Conservation (phyloP, 371 early-diverging fungal genomes). For the Nosema muscidifuracis region DNA sequence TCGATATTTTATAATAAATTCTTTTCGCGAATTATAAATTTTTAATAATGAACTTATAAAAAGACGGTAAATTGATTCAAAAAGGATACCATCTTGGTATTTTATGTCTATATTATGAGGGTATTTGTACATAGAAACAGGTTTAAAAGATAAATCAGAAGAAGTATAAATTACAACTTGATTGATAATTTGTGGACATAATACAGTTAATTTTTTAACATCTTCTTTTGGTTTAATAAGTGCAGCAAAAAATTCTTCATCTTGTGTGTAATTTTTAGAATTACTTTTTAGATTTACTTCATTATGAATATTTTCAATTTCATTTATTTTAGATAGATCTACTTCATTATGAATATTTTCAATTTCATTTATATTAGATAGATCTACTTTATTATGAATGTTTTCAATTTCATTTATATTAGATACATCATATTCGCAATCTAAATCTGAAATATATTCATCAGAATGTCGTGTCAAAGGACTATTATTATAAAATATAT, state of each 20-base stretch:
- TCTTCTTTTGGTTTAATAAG: background rate
- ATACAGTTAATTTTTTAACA: background rate
- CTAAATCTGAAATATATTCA: too few relatives aligned
- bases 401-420: too few relatives aligned
- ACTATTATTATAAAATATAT: background rate
- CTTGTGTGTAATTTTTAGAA: too few relatives aligned
- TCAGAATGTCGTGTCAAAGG: too few relatives aligned
- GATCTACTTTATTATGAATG: too few relatives aligned
- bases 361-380: too few relatives aligned
- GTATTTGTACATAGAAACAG: conserved; percentile 23
- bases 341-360: too few relatives aligned
- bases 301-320: too few relatives aligned
- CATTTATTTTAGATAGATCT: too few relatives aligned
- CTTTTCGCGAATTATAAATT: conserved; percentile 5
- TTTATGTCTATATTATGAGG: conserved; percentile 17
- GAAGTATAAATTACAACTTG: background rate
- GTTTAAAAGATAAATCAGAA: background rate
- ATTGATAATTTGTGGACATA: background rate
- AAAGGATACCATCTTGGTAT: conserved; percentile 20
- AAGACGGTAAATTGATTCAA: conserved; percentile 13
- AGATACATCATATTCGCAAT: too few relatives aligned
- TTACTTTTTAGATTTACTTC: too few relatives aligned
- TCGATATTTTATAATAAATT: conserved; percentile 29
- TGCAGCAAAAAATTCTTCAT: background rate
- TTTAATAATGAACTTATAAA: conserved; percentile 21